Evolutionary conservation across 805 yeast species (phyloP).

Genomic region (Lachancea waltii): DNA sequence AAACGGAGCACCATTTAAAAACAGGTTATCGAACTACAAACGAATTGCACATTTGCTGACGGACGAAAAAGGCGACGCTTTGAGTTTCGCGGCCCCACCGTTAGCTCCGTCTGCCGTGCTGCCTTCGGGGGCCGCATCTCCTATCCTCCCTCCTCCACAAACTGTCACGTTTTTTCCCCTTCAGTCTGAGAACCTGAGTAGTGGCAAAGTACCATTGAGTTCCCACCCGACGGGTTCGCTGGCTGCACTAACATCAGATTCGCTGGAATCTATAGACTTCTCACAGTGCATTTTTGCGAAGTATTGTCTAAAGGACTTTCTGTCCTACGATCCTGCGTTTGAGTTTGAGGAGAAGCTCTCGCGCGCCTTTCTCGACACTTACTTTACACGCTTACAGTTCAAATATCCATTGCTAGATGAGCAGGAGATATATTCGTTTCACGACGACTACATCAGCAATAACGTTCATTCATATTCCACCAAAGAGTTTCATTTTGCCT

Average conservation of each 20-base stretch:
- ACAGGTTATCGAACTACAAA: conserved; percentile 33
- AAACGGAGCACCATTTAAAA: conserved; percentile 25
- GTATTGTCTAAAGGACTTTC: conserved; percentile 42
- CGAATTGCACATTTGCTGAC: conserved; percentile 34
- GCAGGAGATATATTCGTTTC: conserved; percentile 44
- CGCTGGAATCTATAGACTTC: conserved; percentile 36
- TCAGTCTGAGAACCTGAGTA: conserved; percentile 2
- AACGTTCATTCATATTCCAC: conserved; percentile 33
- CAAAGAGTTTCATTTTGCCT: conserved; percentile 41
- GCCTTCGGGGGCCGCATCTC: conserved; percentile 5
- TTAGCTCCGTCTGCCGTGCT: not conserved
- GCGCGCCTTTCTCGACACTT: conserved; percentile 47
- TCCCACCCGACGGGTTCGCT: conserved; percentile 6
- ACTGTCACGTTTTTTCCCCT: conserved; percentile 9
- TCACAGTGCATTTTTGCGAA: conserved; percentile 39
- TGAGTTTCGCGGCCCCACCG: conserved; percentile 1
- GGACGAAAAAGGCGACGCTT: not conserved
- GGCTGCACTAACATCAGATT: conserved; percentile 25
- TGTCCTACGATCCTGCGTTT: conserved; percentile 44
- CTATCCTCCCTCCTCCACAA: conserved; percentile 8
- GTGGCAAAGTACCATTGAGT: not conserved
- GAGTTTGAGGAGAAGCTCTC: conserved; percentile 46
- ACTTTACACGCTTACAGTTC: conserved; percentile 48
- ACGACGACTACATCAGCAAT: conserved; percentile 42
- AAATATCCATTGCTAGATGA: conserved; percentile 53